Base-by-base conservation (phyloP, 129 eudicot genomes). In the Apium graveolens region DNA sequence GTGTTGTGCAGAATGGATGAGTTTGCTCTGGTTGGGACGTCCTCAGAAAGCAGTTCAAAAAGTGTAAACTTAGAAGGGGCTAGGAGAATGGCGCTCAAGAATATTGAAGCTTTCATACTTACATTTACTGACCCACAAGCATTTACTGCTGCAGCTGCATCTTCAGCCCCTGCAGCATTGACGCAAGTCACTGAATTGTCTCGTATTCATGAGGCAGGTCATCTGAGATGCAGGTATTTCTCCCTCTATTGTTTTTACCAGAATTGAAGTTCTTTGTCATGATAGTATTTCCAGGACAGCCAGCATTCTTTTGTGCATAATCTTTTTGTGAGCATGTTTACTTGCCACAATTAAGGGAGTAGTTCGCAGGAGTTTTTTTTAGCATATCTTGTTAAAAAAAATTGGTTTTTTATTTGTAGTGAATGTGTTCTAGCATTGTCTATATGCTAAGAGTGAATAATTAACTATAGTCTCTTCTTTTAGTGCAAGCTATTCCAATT, bases 141-240 rank as follows among this genome's bases (percentile, higher is more conserved):
- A 34, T 87, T 95, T 86, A 78, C 90, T 85, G 84, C 94, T 78
- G 97, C 98, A 46, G 91, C 97, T 29, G 89, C 86, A 21, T 95
- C 98, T 43, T 88, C 92, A 17, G 90, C 88, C 49, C 94, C 98
- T 80, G 88, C 98, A 55, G 90, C 97, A 48, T 80, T 95, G 80
- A 82, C 89, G 13, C 96, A 95, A 86, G 94, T 91, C 42, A 88
- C 87, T 0, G 98, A 95, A 80, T 82, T 93, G 21, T 93, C 94
- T 65, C 94, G 97, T 69, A 95, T 95, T 78, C 89, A 85, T 8
- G 98, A 95, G 86, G 98, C 96, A 2, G 98, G 97, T 70, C 97
- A 91, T 84, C 86, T 95, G 42, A 86, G 98, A 84, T 95, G 98
- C 98, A 95, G 98, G 98, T 93, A 70, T 57, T 66, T 11, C 13